A percentile compares a stretch with the other conserved stretches of the same genome.
Evolutionary conservation across 441 rosid genomes (phyloP).

Genomic region (Pelargonium australe): DNA sequence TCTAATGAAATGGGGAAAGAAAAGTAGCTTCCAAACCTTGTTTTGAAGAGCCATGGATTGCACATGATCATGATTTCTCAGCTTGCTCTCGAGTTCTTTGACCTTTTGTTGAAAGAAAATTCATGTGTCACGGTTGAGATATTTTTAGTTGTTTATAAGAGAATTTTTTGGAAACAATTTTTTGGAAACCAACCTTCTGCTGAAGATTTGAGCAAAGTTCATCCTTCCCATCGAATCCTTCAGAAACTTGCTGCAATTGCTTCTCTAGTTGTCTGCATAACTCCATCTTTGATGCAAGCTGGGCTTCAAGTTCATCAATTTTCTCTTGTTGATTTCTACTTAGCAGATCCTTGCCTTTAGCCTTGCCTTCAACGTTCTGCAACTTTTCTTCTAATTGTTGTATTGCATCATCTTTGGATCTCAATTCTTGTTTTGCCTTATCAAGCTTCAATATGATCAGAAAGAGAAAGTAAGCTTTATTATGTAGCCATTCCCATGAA

Average conservation of each 20-base stretch:
- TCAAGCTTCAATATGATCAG: conserved; percentile 1
- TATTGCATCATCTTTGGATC: not conserved
- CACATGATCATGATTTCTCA: conserved; percentile 20
- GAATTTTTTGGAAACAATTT: not conserved
- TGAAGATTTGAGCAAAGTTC: conserved; percentile 6
- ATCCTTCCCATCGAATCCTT: conserved; percentile 1
- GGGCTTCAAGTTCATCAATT: not conserved
- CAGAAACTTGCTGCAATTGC: conserved; percentile 4
- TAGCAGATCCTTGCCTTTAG: conserved; percentile 4
- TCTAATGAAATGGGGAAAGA: not conserved
- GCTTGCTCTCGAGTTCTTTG: conserved; percentile 22
- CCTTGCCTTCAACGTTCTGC: not conserved
- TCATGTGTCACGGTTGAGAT: not conserved
- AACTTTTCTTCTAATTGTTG: conserved; percentile 3
- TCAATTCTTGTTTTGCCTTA: conserved; percentile 1
- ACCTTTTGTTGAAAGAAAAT: conserved; percentile 18
- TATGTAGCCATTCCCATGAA: not conserved
- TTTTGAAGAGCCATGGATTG: conserved; percentile 22
- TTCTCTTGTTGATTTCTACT: conserved; percentile 2
- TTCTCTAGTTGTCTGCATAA: not conserved
- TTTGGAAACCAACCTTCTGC: not conserved
- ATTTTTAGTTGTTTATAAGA: no score
- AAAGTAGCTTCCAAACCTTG: conserved; percentile 24
- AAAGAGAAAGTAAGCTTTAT: not conserved
- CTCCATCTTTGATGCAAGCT: conserved; percentile 2